Evolutionary conservation across 2,329 filamentous ascomycete genomes (phyloP).

Genomic region (Phialophora expanda): DNA sequence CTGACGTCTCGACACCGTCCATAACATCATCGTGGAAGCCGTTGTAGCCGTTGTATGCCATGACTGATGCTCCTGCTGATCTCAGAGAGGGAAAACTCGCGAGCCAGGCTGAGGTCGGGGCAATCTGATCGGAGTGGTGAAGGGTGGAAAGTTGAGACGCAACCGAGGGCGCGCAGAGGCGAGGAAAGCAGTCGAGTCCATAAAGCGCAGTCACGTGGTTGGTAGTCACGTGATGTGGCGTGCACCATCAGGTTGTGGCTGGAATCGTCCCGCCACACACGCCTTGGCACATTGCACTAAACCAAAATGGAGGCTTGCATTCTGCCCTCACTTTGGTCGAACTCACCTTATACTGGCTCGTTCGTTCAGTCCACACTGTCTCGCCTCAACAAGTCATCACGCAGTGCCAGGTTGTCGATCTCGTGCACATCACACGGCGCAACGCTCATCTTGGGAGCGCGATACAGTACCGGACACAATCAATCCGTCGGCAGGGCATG

Average conservation of each 20-base stretch:
- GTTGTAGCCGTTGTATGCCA: slow-evolving; percentile 39
- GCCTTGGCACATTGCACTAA: neutral
- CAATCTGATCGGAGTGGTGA: neutral
- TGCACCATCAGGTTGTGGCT: neutral
- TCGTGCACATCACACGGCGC: neutral
- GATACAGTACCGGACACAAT: neutral
- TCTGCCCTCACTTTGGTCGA: no score
- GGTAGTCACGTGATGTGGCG: neutral
- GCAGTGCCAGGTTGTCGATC: neutral
- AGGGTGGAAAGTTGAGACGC: neutral
- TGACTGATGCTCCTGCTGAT: slow-evolving; percentile 23
- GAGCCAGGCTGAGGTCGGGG: neutral
- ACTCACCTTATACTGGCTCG: neutral
- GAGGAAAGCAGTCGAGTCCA: neutral
- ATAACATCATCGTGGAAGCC: slow-evolving; percentile 43
- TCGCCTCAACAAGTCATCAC: neutral
- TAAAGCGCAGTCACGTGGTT: neutral
- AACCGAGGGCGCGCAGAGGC: neutral
- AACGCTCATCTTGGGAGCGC: neutral
- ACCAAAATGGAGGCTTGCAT: neutral
- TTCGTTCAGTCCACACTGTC: neutral
- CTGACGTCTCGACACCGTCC: slow-evolving; percentile 52
- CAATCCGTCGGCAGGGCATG: neutral
- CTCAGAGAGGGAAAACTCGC: neutral
- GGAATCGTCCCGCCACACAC: neutral